Evolutionary conservation across 2,329 filamentous ascomycete species (phyloP).

Genomic region (Curvularia sp.): DNA sequence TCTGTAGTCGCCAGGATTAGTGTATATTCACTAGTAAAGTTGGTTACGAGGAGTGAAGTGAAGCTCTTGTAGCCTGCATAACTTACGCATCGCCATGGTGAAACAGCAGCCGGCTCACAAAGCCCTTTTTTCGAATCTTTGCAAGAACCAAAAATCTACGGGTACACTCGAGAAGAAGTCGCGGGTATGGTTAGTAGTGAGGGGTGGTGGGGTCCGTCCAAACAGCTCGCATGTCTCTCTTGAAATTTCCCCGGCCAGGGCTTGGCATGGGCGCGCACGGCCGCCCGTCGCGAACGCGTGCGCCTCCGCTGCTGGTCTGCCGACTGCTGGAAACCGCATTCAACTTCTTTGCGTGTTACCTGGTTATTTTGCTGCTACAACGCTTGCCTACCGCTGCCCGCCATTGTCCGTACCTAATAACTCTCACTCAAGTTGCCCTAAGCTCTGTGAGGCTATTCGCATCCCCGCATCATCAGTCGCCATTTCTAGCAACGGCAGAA

Average conservation of each 20-base stretch:
- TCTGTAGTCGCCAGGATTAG: conserved; percentile 60
- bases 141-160: conserved; percentile 8
- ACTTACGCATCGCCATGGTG: conserved; percentile 54
- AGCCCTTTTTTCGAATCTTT: conserved; percentile 11
- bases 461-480: background rate
- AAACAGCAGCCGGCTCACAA: conserved; percentile 18
- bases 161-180: conserved; percentile 7
- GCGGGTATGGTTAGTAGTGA: conserved; percentile 25
- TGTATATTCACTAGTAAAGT: conserved; percentile 7
- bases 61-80: conserved; percentile 19
- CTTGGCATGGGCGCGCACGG: conserved; percentile 27
- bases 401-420: conserved; percentile 21
- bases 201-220: conserved; percentile 39
- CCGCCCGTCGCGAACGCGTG: conserved; percentile 26
- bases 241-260: conserved; percentile 38
- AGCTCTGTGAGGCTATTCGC: conserved; percentile 14
- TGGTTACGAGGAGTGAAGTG: conserved; percentile 18
- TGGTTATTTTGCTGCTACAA: conserved; percentile 5
- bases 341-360: conserved; percentile 13
- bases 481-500: conserved; percentile 21
- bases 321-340: background rate
- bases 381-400: conserved; percentile 12
- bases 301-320: background rate
- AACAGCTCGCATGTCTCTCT: conserved; percentile 30
- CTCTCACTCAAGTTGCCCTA: background rate